Conservation (phyloP, 768 basidiomycete species). For the Russula foetens region DNA sequence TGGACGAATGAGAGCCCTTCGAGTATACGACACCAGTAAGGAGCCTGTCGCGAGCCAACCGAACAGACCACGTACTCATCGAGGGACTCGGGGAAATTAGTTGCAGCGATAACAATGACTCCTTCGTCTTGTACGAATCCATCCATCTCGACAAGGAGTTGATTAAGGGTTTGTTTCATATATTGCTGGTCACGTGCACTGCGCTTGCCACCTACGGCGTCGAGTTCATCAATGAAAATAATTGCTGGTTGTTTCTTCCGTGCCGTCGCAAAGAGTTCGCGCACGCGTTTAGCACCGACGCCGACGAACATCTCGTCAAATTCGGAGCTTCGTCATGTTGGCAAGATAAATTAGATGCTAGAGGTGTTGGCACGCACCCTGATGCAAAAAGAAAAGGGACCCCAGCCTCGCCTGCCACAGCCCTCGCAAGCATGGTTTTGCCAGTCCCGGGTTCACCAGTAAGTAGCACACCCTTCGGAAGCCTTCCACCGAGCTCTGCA, state of each 20-base stretch:
- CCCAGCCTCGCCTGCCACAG: conserved; percentile 95
- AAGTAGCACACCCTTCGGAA: conserved; percentile 88
- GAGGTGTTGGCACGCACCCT: conserved; percentile 35
- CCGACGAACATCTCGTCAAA: conserved; percentile 99
- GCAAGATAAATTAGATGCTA: not conserved
- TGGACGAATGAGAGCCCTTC: conserved; percentile 87
- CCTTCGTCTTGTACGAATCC: conserved; percentile 93
- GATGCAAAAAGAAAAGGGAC: conserved; percentile 97
- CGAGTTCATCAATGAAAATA: conserved; percentile 96
- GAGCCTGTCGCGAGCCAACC: not conserved
- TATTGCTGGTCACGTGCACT: conserved; percentile 78
- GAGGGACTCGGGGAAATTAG: conserved; percentile 92
- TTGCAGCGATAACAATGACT: conserved; percentile 93
- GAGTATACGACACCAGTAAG: not conserved
- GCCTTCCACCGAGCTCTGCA: conserved; percentile 83
- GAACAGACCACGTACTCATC: conserved; percentile 56
- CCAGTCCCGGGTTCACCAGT: conserved; percentile 94
- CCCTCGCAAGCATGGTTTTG: conserved; percentile 96
- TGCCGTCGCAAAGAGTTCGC: conserved; percentile 90
- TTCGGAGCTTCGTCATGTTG: conserved; percentile 52
- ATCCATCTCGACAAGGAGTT: conserved; percentile 94
- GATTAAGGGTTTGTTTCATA: conserved; percentile 92
- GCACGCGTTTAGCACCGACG: conserved; percentile 88
- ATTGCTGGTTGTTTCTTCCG: conserved; percentile 94
- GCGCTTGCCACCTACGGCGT: conserved; percentile 88